These are phyloP conservation scores for Xylariaceae sp. DNA, from an alignment of 2,329 filamentous ascomycete species.

Conservation along the genomic window DNA sequence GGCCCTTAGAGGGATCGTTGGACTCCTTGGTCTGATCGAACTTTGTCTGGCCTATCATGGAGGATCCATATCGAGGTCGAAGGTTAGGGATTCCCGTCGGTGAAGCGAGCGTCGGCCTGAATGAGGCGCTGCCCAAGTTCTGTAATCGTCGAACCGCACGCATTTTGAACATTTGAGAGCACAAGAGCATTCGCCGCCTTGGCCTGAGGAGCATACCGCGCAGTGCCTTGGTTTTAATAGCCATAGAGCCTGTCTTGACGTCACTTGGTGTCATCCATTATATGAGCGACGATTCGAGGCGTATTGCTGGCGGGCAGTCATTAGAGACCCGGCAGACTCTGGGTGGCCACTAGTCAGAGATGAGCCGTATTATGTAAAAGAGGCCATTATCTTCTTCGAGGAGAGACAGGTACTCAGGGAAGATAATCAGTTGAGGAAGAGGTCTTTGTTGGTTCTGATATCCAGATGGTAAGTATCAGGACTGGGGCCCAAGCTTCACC, in stretches of 20 bases:
- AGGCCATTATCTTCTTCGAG: no score
- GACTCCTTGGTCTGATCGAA: conserved; percentile 18
- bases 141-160: neutral
- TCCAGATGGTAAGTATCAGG: no score
- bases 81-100: neutral
- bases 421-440: no score
- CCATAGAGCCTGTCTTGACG: neutral
- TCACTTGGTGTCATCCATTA: neutral
- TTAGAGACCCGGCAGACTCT: no score
- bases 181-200: neutral
- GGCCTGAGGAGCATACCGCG: neutral
- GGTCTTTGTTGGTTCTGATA: no score
- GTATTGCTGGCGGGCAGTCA: no score
- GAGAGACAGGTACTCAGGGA: no score
- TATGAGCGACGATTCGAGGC: neutral
- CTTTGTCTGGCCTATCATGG: neutral
- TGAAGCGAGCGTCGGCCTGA: neutral
- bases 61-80: neutral
- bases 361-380: no score
- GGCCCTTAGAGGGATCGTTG: conserved; percentile 16
- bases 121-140: neutral
- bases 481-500: no score
- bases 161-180: neutral
- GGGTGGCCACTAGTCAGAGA: no score
- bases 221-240: neutral